Evolutionary conservation across 257 asterid genomes (phyloP).

Genomic region (Solanum corneliomulleri): DNA sequence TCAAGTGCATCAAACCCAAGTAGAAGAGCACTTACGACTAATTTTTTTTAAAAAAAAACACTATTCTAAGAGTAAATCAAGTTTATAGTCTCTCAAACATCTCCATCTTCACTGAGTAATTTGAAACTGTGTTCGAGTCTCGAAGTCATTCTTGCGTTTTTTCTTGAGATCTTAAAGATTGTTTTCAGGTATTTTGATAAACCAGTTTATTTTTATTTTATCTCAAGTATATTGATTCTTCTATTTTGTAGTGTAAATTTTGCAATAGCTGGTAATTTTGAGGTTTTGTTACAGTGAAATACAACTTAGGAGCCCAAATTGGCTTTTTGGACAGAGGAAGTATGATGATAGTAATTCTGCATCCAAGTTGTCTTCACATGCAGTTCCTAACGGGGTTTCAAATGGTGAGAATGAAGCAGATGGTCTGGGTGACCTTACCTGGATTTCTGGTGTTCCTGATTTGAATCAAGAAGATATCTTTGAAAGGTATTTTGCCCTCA

Average conservation of each 20-base stretch:
- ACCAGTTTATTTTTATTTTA: background rate
- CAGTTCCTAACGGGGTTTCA: conserved; percentile 32
- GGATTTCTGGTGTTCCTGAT: conserved; percentile 54
- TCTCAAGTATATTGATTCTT: background rate
- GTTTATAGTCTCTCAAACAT: background rate
- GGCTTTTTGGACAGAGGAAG: conserved; percentile 97
- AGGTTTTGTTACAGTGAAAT: conserved; percentile 52
- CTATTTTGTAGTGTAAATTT: background rate
- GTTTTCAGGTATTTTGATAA: background rate
- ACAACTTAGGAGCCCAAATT: conserved; percentile 94
- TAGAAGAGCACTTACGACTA: background rate
- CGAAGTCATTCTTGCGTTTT: background rate
- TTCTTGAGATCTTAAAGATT: background rate
- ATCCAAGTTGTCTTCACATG: conserved; percentile 35
- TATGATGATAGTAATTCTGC: conserved; percentile 50
- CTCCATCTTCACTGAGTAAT: background rate
- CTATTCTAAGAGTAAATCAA: background rate
- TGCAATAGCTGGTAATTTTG: background rate
- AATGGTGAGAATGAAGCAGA: conserved; percentile 36
- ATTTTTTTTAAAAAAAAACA: background rate
- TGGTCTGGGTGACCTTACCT: conserved; percentile 46
- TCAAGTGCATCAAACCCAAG: background rate
- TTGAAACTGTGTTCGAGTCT: background rate
- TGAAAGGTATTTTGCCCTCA: conserved; percentile 41
- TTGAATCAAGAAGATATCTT: conserved; percentile 76